phyloP scores from a whole-genome alignment of 2,329 filamentous ascomycete species.

The Botrytis byssoidea region DNA sequence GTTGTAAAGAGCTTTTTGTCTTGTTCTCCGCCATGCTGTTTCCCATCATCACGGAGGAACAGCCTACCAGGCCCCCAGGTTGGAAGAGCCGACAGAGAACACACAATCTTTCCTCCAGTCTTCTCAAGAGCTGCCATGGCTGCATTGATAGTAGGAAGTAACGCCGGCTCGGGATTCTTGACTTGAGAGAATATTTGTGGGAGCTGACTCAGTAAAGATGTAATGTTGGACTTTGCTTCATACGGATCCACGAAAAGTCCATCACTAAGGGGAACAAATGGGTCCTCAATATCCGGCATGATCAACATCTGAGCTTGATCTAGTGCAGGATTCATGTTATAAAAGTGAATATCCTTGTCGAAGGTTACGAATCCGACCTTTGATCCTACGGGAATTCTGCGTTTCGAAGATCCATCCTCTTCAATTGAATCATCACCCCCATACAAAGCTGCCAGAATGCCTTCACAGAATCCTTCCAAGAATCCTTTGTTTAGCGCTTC shows the following conservation, averaged over 20 bases:
- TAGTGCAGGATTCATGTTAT: constrained; percentile 79
- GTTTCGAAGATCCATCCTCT: constrained; percentile 50
- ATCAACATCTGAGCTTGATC: constrained; percentile 97
- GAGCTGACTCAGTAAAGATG: constrained; percentile 77
- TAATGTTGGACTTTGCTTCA: constrained; percentile 84
- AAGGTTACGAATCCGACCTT: constrained; percentile 95
- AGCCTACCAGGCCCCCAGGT: constrained; percentile 88
- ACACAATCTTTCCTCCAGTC: constrained; percentile 90
- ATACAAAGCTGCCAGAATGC: constrained; percentile 82
- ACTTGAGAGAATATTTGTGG: constrained; percentile 83
- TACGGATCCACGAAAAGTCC: constrained; percentile 93
- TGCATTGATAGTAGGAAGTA: constrained; percentile 81
- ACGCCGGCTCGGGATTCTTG: constrained; percentile 86
- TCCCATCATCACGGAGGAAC: constrained; percentile 83
- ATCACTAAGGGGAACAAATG: constrained; percentile 87
- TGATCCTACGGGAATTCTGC: constrained; percentile 69
- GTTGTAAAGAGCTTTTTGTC: constrained; percentile 91
- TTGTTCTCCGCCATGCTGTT: constrained; percentile 79
- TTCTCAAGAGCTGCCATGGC: constrained; percentile 78
- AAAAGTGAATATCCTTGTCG: constrained; percentile 97
- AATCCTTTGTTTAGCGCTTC: constrained; percentile 91
- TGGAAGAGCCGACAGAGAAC: constrained; percentile 81
- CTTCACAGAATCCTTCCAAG: constrained; percentile 84
- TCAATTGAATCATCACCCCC: constrained; percentile 57
- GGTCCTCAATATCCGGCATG: constrained; percentile 95